Evolutionary conservation across 768 basidiomycete species (phyloP).

Genomic region (Suillus cothurnatus): DNA sequence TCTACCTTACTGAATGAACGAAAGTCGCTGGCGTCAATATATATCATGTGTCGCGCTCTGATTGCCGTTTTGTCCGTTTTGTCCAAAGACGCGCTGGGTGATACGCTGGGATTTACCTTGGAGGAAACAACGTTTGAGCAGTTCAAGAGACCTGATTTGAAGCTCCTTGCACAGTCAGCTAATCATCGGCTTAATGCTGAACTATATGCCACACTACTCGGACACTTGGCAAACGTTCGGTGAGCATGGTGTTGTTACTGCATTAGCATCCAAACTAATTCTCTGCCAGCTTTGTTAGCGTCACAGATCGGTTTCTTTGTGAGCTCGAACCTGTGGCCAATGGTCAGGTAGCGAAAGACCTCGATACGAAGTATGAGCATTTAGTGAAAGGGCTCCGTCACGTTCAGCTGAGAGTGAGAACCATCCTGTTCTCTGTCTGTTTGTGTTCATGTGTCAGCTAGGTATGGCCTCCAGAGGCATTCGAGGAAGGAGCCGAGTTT

Average conservation of each 20-base stretch:
- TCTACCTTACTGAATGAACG: slow-evolving; percentile 68
- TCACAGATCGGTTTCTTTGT: slow-evolving; percentile 87
- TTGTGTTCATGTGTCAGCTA: slow-evolving; percentile 29
- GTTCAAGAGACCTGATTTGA: slow-evolving; percentile 70
- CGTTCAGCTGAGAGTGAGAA: slow-evolving; percentile 77
- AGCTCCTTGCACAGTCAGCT: slow-evolving; percentile 62
- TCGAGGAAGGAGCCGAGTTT: slow-evolving; percentile 93
- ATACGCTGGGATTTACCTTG: slow-evolving; percentile 74
- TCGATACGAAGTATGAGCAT: slow-evolving; percentile 82
- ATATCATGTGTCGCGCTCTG: slow-evolving; percentile 87
- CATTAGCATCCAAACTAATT: neutral
- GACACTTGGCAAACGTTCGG: slow-evolving; percentile 81
- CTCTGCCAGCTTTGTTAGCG: slow-evolving; percentile 72
- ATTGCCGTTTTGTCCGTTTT: slow-evolving; percentile 74
- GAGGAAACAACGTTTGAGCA: slow-evolving; percentile 90
- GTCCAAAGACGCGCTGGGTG: slow-evolving; percentile 77
- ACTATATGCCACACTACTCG: slow-evolving; percentile 81
- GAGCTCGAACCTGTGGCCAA: slow-evolving; percentile 75
- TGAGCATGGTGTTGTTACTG: slow-evolving; percentile 27
- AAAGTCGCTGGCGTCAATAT: slow-evolving; percentile 81
- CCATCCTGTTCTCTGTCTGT: neutral
- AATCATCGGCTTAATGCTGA: slow-evolving; percentile 85
- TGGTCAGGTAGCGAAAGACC: slow-evolving; percentile 79
- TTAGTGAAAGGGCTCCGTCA: slow-evolving; percentile 79
- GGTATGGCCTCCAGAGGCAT: slow-evolving; percentile 94